Percentiles rank a stretch among this genome's conserved stretches.
Evolutionary conservation across 768 basidiomycete species (phyloP).

Genomic region (Serendipita sp.): DNA sequence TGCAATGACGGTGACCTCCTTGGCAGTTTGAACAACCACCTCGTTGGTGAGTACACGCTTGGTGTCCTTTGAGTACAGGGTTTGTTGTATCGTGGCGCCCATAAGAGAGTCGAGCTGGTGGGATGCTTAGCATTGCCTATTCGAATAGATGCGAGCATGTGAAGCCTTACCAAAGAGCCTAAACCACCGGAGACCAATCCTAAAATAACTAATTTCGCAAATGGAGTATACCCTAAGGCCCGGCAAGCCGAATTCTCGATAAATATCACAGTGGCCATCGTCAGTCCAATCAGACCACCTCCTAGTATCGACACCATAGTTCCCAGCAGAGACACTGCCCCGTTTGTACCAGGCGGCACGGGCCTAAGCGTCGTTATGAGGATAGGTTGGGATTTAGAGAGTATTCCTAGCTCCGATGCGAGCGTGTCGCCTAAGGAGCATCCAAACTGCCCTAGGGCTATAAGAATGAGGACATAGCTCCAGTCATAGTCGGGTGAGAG

Average conservation of each 20-base stretch:
- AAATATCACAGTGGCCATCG: constrained; percentile 38
- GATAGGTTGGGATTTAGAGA: constrained; percentile 49
- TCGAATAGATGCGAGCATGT: neutral
- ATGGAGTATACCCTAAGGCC: constrained; percentile 22
- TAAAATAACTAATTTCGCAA: constrained; percentile 34
- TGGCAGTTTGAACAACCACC: constrained; percentile 16
- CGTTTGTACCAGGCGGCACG: constrained; percentile 85
- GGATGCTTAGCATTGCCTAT: neutral
- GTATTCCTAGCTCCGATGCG: constrained; percentile 83
- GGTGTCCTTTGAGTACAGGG: constrained; percentile 47
- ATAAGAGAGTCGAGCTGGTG: constrained; percentile 69
- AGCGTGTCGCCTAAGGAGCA: constrained; percentile 86
- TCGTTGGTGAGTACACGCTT: constrained; percentile 51
- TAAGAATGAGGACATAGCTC: constrained; percentile 49
- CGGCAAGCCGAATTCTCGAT: constrained; percentile 47
- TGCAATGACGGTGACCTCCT: constrained; percentile 31
- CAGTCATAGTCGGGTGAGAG: constrained; percentile 29
- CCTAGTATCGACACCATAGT: constrained; percentile 58
- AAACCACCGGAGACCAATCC: constrained; percentile 52
- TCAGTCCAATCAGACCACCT: constrained; percentile 52
- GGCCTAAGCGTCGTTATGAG: constrained; percentile 61
- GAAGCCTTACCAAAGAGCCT: constrained; percentile 55
- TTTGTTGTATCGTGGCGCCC: constrained; percentile 74
- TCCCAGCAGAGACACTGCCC: constrained; percentile 63
- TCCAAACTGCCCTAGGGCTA: constrained; percentile 58